Evolutionary conservation across 805 yeast genomes (phyloP).

Genomic region (Sporopachydermia quercuum): DNA sequence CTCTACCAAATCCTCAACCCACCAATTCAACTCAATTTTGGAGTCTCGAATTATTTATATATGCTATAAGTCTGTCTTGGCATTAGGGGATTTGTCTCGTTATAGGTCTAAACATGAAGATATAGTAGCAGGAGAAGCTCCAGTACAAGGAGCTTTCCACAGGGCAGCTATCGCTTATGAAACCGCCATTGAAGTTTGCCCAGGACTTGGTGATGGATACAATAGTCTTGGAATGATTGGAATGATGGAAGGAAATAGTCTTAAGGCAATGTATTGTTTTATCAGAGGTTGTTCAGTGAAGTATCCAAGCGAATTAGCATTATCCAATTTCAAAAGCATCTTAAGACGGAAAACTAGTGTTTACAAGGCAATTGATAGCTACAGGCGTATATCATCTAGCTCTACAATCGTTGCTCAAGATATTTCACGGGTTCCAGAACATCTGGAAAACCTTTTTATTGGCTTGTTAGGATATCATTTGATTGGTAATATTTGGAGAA

Average conservation of each 20-base stretch:
- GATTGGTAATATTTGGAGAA: slow-evolving; percentile 26
- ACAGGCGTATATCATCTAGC: slow-evolving; percentile 8
- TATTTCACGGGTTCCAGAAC: slow-evolving; percentile 9
- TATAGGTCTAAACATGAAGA: neutral
- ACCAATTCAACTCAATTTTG: slow-evolving; percentile 25
- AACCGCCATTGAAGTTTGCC: neutral
- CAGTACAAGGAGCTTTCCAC: neutral
- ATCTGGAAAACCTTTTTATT: slow-evolving; percentile 14
- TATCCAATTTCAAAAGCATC: slow-evolving; percentile 20
- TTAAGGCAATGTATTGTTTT: slow-evolving; percentile 27
- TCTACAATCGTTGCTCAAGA: neutral
- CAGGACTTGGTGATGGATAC: slow-evolving; percentile 2
- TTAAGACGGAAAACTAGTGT: slow-evolving; percentile 19
- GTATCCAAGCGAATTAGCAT: slow-evolving; percentile 24
- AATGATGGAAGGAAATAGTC: neutral
- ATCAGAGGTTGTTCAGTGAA: slow-evolving; percentile 29
- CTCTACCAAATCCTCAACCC: no score
- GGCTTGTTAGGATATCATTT: slow-evolving; percentile 29
- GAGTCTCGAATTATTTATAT: slow-evolving; percentile 4
- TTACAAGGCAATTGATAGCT: slow-evolving; percentile 16
- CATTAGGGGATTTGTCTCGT: slow-evolving; percentile 1
- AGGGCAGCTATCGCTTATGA: neutral
- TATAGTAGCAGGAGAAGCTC: neutral
- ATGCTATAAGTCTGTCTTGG: neutral
- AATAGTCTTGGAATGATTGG: slow-evolving; percentile 2